These are phyloP conservation scores for Perilla frutescens DNA, from an alignment of 257 asterid species.

Conservation along the genomic window DNA sequence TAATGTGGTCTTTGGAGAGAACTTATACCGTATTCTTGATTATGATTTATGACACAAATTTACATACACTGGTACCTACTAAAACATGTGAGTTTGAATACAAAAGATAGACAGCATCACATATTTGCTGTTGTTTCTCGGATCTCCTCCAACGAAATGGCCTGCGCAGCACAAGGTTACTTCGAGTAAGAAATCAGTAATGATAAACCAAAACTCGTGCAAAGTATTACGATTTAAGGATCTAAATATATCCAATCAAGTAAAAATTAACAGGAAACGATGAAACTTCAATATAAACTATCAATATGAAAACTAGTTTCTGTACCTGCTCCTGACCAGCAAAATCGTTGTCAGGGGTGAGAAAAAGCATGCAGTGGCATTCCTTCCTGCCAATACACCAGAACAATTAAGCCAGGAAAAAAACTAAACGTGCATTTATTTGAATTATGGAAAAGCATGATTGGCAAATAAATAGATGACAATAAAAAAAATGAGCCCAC, in stretches of 20 bases:
- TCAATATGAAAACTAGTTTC: neutral
- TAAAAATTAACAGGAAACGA: neutral
- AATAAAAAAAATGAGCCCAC: neutral
- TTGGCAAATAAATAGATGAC: neutral
- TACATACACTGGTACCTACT: slow-evolving; percentile 36
- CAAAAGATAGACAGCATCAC: slow-evolving; percentile 44
- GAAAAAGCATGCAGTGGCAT: slow-evolving; percentile 97
- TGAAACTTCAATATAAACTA: slow-evolving; percentile 10
- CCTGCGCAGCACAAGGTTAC: slow-evolving; percentile 51
- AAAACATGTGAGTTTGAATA: slow-evolving; percentile 30
- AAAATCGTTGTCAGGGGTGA: slow-evolving; percentile 86
- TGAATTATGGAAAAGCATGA: neutral
- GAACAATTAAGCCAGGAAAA: slow-evolving; percentile 20
- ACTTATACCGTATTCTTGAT: neutral
- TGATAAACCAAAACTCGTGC: neutral
- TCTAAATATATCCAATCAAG: slow-evolving; percentile 11
- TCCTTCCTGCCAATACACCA: slow-evolving; percentile 71
- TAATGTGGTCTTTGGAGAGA: slow-evolving; percentile 22
- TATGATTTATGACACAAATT: slow-evolving; percentile 39
- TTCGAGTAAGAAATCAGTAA: slow-evolving; percentile 14
- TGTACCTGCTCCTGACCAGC: slow-evolving; percentile 90
- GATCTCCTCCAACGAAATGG: slow-evolving; percentile 75
- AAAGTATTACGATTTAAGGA: neutral
- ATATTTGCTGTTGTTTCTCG: slow-evolving; percentile 79
- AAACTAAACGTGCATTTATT: neutral